Conservation (phyloP, 371 early-diverging fungal genomes). For the Rozella allomycis region DNA sequence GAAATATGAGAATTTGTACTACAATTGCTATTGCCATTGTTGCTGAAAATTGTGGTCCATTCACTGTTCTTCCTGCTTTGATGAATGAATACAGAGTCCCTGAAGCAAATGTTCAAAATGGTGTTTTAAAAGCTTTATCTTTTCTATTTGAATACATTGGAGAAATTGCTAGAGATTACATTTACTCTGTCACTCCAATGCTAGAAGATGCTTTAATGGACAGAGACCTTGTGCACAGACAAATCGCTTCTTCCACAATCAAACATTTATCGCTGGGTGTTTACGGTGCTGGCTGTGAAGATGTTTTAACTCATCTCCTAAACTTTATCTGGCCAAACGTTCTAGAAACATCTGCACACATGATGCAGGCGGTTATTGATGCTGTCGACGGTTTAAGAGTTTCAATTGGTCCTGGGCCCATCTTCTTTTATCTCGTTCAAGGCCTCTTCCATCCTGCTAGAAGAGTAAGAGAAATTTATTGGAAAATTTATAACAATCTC, state of each 20-base stretch:
- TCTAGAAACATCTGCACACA: conserved; percentile 84
- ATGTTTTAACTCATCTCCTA: conserved; percentile 72
- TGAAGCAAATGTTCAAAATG: conserved; percentile 92
- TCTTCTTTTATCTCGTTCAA: conserved; percentile 53
- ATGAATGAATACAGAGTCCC: conserved; percentile 97
- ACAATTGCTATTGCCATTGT: conserved; percentile 91
- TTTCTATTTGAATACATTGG: conserved; percentile 95
- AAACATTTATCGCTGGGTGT: conserved; percentile 81
- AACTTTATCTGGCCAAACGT: conserved; percentile 95
- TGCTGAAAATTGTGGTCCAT: conserved; percentile 81
- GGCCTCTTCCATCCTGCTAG: conserved; percentile 95
- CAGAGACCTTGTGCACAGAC: conserved; percentile 88
- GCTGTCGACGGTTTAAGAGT: conserved; percentile 84
- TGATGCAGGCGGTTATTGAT: conserved; percentile 87
- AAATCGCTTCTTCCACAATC: conserved; percentile 82
- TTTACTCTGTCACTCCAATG: conserved; percentile 80
- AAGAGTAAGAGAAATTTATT: conserved; percentile 83
- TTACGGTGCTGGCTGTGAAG: conserved; percentile 76
- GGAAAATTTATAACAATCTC: conserved; percentile 86
- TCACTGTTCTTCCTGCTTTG: conserved; percentile 86
- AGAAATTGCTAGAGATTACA: conserved; percentile 81
- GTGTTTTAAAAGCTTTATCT: conserved; percentile 78
- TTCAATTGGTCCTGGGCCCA: conserved; percentile 59
- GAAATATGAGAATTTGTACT: conserved; percentile 93
- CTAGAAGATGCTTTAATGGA: conserved; percentile 93